Conservation (phyloP, 257 asterid genomes). For the Phtheirospermum japonicum region DNA sequence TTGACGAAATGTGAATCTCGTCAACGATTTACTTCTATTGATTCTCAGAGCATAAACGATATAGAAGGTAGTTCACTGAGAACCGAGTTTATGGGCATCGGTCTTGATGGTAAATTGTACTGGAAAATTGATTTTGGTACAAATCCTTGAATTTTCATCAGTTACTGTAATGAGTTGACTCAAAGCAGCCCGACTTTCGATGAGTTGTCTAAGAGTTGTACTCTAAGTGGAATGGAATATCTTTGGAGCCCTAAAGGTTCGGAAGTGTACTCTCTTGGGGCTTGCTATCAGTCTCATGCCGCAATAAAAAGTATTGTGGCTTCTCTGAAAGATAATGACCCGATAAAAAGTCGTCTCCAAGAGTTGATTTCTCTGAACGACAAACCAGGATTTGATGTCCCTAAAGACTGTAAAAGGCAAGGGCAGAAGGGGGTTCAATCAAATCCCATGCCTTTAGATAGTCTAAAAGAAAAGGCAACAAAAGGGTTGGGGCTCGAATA, state of each 20-base stretch:
- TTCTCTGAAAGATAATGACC: constrained; percentile 13
- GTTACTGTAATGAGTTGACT: too few species aligned
- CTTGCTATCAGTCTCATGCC: neutral
- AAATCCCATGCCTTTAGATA: too few species aligned
- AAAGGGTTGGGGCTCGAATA: neutral
- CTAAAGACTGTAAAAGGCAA: neutral
- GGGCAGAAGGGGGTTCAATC: neutral
- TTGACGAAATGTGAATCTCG: neutral
- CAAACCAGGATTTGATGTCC: neutral
- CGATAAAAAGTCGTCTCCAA: neutral
- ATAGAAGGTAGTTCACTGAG: neutral
- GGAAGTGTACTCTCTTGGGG: neutral
- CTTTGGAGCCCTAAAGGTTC: neutral
- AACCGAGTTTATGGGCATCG: constrained; percentile 6
- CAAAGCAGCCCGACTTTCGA: too few species aligned
- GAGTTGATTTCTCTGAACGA: neutral
- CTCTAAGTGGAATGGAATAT: neutral
- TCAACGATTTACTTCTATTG: neutral
- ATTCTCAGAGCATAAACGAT: too few species aligned
- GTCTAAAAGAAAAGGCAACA: neutral
- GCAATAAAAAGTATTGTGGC: neutral
- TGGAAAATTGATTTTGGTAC: constrained; percentile 17
- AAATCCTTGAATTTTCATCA: neutral
- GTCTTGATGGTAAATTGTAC: constrained; percentile 3
- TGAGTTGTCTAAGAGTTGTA: neutral